Evolutionary conservation across 257 asterid species (phyloP).

Genomic region (Nyctanthes arbortristis): DNA sequence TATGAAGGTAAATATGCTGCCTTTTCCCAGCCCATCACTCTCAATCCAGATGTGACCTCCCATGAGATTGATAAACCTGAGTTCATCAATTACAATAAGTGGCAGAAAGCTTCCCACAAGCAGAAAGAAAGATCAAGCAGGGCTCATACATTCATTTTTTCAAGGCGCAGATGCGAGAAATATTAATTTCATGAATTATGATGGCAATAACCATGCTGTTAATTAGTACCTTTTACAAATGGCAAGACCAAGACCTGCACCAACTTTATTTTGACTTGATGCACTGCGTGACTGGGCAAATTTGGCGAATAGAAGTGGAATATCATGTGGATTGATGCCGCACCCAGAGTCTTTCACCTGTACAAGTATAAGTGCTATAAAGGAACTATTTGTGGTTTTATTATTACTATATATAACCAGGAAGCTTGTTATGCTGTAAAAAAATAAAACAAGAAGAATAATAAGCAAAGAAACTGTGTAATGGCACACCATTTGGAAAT

Average conservation of each 20-base stretch:
- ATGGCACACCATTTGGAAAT: no score
- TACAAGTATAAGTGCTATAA: neutral
- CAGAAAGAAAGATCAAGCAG: neutral
- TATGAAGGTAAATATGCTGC: constrained; percentile 50
- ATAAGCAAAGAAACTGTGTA: no score
- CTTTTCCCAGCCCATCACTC: constrained; percentile 63
- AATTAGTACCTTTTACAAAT: constrained; percentile 62
- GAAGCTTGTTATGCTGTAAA: neutral
- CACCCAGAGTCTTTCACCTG: constrained; percentile 72
- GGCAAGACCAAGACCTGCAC: constrained; percentile 72
- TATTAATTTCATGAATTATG: neutral
- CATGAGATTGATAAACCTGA: constrained; percentile 66
- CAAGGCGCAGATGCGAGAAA: neutral
- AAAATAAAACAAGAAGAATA: no score
- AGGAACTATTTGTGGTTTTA: neutral
- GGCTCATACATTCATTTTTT: neutral
- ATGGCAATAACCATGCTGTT: neutral
- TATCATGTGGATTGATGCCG: constrained; percentile 55
- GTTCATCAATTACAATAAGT: neutral
- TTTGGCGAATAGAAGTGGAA: constrained; percentile 61
- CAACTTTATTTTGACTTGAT: constrained; percentile 36
- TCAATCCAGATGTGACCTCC: constrained; percentile 69
- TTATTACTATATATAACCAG: no score
- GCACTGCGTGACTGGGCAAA: constrained; percentile 38
- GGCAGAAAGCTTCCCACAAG: neutral